These are phyloP conservation scores for Brettanomyces bruxellensis DNA, from an alignment of 805 yeast species.

Conservation along the genomic window DNA sequence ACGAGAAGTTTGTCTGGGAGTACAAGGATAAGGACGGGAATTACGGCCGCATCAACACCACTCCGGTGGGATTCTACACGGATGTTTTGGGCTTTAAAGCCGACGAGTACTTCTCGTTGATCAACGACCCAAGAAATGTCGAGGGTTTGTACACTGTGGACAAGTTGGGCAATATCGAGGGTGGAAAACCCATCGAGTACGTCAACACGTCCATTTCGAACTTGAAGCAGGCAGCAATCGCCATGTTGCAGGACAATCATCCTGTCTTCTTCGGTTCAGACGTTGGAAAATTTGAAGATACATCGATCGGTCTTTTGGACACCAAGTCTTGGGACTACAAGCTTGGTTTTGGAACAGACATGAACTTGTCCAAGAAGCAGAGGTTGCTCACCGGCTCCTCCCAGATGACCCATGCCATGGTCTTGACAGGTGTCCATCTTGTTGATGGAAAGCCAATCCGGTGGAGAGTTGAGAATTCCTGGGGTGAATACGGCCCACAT, in stretches of 20 bases:
- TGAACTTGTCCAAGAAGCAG: slow-evolving; percentile 27
- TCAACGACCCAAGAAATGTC: slow-evolving; percentile 78
- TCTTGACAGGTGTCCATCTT: slow-evolving; percentile 71
- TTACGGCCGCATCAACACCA: slow-evolving; percentile 39
- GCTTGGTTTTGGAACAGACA: slow-evolving; percentile 37
- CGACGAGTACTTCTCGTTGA: slow-evolving; percentile 50
- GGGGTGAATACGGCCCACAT: slow-evolving; percentile 66
- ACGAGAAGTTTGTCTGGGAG: slow-evolving; percentile 64
- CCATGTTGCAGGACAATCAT: slow-evolving; percentile 61
- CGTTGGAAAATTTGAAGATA: slow-evolving; percentile 67
- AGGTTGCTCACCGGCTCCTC: slow-evolving; percentile 34
- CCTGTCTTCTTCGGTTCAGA: slow-evolving; percentile 87
- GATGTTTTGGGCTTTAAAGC: slow-evolving; percentile 46
- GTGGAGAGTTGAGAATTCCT: slow-evolving; percentile 73
- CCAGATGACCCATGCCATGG: slow-evolving; percentile 89
- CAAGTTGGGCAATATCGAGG: slow-evolving; percentile 65
- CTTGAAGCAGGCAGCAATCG: slow-evolving; percentile 55
- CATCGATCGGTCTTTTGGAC: slow-evolving; percentile 61
- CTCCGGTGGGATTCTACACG: slow-evolving; percentile 61
- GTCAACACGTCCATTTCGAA: slow-evolving; percentile 57
- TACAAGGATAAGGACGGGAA: slow-evolving; percentile 64
- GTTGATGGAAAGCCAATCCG: slow-evolving; percentile 49
- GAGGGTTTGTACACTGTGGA: slow-evolving; percentile 66
- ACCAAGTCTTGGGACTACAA: slow-evolving; percentile 60
- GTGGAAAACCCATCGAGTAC: slow-evolving; percentile 66